These are phyloP conservation scores for Alternaria dauci DNA, from an alignment of 2,329 filamentous ascomycete genomes.

Conservation along the genomic window DNA sequence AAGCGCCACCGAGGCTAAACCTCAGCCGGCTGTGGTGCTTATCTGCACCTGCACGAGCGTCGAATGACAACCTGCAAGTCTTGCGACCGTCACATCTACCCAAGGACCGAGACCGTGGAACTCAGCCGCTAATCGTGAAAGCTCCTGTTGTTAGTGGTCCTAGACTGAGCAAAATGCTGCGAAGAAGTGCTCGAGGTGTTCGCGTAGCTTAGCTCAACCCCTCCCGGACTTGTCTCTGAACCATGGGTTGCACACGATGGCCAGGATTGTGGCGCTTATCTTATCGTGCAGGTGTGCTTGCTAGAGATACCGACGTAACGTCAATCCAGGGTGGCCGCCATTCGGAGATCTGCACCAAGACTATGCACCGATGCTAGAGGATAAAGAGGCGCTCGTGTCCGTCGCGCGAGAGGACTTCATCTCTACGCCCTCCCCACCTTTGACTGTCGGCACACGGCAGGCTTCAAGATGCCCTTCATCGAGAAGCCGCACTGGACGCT, in stretches of 20 bases:
- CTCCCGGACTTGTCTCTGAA: background rate
- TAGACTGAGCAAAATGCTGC: background rate
- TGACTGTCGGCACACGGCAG: background rate
- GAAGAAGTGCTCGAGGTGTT: slow-evolving; percentile 1
- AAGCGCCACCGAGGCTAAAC: slow-evolving; percentile 12
- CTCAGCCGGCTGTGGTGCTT: slow-evolving; percentile 12
- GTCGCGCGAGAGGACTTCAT: background rate
- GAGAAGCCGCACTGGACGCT: slow-evolving; percentile 50
- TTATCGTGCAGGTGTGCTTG: slow-evolving; percentile 8
- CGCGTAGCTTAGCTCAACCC: background rate
- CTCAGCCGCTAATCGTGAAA: background rate
- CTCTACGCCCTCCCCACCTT: background rate
- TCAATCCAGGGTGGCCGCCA: background rate
- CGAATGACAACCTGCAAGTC: slow-evolving; percentile 12
- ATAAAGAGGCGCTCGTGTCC: slow-evolving; percentile 15
- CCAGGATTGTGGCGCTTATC: slow-evolving; percentile 7
- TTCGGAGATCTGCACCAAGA: slow-evolving; percentile 11
- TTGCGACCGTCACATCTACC: slow-evolving; percentile 5
- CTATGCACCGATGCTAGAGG: background rate
- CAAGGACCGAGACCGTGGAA: slow-evolving; percentile 4
- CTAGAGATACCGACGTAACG: slow-evolving; percentile 9
- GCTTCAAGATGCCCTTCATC: slow-evolving; percentile 41
- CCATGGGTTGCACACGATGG: background rate
- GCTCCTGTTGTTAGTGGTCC: background rate
- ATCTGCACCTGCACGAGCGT: slow-evolving; percentile 12